Evolutionary conservation across 345 rosid species (phyloP).

Genomic region (Salix dunnii): DNA sequence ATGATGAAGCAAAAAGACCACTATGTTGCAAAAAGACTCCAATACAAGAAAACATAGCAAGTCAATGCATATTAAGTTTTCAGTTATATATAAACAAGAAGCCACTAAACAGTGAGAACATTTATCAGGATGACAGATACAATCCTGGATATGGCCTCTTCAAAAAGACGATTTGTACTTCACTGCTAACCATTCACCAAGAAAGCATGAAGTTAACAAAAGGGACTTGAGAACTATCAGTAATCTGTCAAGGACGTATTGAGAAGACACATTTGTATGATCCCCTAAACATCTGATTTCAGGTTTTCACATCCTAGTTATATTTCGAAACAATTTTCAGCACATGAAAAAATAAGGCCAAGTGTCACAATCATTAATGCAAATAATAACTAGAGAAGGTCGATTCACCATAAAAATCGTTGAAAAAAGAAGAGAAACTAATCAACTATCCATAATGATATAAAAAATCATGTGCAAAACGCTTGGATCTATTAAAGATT

Average conservation of each 20-base stretch:
- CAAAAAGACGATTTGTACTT: neutral
- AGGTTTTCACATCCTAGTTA: neutral
- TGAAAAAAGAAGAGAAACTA: neutral
- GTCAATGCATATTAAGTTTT: neutral
- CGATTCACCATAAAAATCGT: neutral
- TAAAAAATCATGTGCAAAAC: neutral
- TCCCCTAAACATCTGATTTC: neutral
- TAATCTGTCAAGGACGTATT: neutral
- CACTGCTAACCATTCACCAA: neutral
- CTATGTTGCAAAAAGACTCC: neutral
- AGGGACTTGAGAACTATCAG: neutral
- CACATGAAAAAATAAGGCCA: neutral
- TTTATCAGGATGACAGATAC: neutral
- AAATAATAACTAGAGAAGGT: neutral
- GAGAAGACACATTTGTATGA: neutral
- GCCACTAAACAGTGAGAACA: neutral
- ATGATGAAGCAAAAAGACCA: neutral
- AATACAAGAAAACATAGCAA: neutral
- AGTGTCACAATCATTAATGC: neutral
- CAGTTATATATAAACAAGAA: neutral
- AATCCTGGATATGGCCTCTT: neutral
- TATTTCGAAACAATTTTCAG: neutral
- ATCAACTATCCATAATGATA: neutral
- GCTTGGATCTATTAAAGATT: neutral
- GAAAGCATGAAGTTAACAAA: neutral